phyloP scores from a whole-genome alignment of 345 rosid species.

The Linum tenue region DNA sequence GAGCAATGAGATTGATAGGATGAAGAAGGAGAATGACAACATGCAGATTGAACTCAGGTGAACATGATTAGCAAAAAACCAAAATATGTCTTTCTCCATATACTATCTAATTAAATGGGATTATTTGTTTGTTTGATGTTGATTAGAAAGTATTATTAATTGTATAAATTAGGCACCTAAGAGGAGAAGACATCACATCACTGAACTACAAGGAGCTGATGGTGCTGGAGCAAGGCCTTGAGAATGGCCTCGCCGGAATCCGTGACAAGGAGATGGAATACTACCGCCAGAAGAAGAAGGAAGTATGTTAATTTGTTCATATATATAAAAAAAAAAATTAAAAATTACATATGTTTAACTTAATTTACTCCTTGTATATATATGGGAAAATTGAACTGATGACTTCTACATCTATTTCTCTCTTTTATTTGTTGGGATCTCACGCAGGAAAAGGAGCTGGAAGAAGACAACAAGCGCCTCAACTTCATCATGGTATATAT shows the following conservation, averaged over 20 bases:
- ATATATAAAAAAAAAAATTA: too few species aligned
- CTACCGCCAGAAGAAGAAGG: constrained; percentile 13
- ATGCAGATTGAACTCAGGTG: constrained; percentile 77
- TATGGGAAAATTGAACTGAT: too few species aligned
- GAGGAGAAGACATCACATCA: constrained; percentile 61
- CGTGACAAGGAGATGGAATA: constrained; percentile 39
- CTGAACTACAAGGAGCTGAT: constrained; percentile 47
- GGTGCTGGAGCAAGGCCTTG: constrained; percentile 55
- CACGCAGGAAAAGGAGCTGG: constrained; percentile 15
- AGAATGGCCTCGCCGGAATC: constrained; percentile 47
- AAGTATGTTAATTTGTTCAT: constrained; percentile 8
- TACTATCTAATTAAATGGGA: background rate
- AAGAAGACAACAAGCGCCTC: constrained; percentile 17
- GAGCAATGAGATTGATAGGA: constrained; percentile 64
- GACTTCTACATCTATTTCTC: too few species aligned
- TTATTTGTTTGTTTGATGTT: background rate
- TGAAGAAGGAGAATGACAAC: constrained; percentile 76
- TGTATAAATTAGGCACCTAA: constrained; percentile 44
- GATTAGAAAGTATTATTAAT: background rate
- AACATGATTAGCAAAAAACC: background rate
- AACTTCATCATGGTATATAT: constrained; percentile 15
- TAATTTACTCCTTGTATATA: background rate
- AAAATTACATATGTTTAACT: background rate
- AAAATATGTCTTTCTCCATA: background rate
- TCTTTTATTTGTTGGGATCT: too few species aligned